Evolutionary conservation across 441 rosid genomes (phyloP).

Genomic region (Arabidopsis lyrata): DNA sequence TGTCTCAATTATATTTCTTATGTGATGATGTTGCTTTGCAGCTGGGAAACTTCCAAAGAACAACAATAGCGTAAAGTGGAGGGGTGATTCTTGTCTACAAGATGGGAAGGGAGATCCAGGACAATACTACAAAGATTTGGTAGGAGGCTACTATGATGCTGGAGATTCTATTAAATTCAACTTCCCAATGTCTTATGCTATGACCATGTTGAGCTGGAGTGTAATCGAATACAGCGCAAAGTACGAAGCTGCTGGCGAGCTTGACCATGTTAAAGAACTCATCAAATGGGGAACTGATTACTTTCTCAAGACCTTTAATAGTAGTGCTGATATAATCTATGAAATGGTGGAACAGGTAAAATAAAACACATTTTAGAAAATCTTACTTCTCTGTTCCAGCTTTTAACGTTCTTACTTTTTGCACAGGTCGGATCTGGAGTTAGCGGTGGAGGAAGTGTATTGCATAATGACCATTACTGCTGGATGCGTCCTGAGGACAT

Average conservation of each 20-base stretch:
- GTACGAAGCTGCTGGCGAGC: constrained; percentile 92
- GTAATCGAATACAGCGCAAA: constrained; percentile 95
- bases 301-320: constrained; percentile 78
- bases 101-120: constrained; percentile 71
- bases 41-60: constrained; percentile 84
- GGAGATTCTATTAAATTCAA: constrained; percentile 94
- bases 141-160: constrained; percentile 89
- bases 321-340: constrained; percentile 64
- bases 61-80: constrained; percentile 83
- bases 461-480: constrained; percentile 70
- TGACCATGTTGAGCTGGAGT: constrained; percentile 98
- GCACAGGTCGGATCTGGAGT: constrained; percentile 76
- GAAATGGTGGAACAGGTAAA: constrained; percentile 63
- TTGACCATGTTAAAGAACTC: constrained; percentile 69
- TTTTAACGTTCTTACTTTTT: neutral
- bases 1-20: neutral
- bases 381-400: neutral
- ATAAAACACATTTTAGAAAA: neutral
- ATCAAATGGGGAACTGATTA: constrained; percentile 86
- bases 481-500: constrained; percentile 99
- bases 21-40: constrained; percentile 46
- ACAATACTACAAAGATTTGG: constrained; percentile 59
- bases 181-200: constrained; percentile 80
- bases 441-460: neutral
- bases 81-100: constrained; percentile 69